These are phyloP conservation scores for Solanum bulbocastanum DNA, from an alignment of 257 asterid species.

Conservation along the genomic window DNA sequence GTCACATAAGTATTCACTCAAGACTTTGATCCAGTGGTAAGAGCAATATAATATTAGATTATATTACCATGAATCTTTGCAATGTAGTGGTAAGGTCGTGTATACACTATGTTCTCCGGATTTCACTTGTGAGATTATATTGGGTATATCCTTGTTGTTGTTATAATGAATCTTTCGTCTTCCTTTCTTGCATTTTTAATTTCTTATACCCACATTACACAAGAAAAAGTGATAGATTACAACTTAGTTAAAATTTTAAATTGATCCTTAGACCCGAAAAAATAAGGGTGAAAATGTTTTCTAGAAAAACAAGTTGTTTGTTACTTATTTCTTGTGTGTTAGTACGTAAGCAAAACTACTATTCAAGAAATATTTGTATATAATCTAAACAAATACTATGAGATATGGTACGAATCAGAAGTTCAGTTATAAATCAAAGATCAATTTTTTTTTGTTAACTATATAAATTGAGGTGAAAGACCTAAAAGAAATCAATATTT, in stretches of 20 bases:
- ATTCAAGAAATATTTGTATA: neutral
- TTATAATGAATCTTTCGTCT: neutral
- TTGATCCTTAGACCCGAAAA: neutral
- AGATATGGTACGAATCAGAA: neutral
- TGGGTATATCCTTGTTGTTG: neutral
- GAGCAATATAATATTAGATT: neutral
- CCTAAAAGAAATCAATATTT: neutral
- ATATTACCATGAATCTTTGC: neutral
- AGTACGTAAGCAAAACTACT: neutral
- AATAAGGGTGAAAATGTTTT: neutral
- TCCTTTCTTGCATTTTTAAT: neutral
- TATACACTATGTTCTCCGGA: accelerated
- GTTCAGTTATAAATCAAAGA: neutral
- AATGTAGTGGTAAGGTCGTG: accelerated
- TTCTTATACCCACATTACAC: neutral
- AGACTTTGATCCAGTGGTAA: neutral
- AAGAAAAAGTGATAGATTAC: neutral
- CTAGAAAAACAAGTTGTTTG: neutral
- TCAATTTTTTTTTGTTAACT: too few species aligned
- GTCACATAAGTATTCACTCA: neutral
- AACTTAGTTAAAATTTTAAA: neutral
- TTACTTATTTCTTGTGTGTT: neutral
- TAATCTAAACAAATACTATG: neutral
- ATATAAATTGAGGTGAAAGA: neutral
- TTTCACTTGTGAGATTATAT: neutral